These are phyloP conservation scores for Corylus avellana DNA, from an alignment of 306 rosid species.

Conservation along the genomic window DNA sequence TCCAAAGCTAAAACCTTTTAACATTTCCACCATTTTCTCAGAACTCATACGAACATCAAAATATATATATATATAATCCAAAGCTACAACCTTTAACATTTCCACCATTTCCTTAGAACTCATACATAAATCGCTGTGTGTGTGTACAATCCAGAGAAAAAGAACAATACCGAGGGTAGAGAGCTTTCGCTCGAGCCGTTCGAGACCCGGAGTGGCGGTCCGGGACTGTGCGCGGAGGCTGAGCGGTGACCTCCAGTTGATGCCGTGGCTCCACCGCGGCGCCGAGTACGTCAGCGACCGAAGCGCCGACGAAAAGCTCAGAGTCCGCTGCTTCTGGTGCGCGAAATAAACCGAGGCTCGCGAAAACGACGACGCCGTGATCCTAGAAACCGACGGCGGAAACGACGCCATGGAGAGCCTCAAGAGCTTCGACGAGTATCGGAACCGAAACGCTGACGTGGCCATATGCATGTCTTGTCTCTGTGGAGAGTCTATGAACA, in stretches of 20 bases:
- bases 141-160: background rate
- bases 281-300: conserved; percentile 1
- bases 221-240: background rate
- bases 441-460: background rate
- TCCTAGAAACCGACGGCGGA: background rate
- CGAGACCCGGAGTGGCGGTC: background rate
- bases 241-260: background rate
- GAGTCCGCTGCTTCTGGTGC: background rate
- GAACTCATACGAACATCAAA: too few species aligned
- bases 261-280: conserved; percentile 9
- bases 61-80: too few species aligned
- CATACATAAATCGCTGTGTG: background rate
- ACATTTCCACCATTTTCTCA: too few species aligned
- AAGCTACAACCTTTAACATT: too few species aligned
- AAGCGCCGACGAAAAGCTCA: background rate
- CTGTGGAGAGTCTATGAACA: too few species aligned
- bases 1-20: too few species aligned
- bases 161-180: conserved; percentile 5
- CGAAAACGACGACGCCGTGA: background rate
- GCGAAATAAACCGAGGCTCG: background rate
- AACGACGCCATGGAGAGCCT: background rate
- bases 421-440: conserved; percentile 9
- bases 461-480: conserved; percentile 10
- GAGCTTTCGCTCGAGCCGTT: conserved; percentile 9
- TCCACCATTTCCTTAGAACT: background rate